These are phyloP conservation scores for Macrolepiota fuliginosa DNA, from an alignment of 768 basidiomycete species.

Conservation along the genomic window DNA sequence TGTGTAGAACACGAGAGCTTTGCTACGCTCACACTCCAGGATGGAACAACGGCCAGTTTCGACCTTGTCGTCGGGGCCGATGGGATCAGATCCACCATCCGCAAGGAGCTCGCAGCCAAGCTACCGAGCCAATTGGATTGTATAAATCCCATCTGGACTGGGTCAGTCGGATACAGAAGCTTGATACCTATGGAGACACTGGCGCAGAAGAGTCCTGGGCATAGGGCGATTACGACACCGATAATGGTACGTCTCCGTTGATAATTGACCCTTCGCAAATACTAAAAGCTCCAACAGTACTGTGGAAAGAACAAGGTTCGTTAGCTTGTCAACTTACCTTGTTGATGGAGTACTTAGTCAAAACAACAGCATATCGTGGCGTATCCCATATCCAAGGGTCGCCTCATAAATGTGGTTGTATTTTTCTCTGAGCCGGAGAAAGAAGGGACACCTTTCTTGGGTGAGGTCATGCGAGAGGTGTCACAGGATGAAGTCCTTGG, in stretches of 20 bases:
- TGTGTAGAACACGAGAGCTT: conserved; percentile 28
- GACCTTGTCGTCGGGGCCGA: conserved; percentile 46
- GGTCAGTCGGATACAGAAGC: conserved; percentile 36
- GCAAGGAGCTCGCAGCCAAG: conserved; percentile 20
- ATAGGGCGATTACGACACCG: conserved; percentile 16
- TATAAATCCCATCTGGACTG: conserved; percentile 36
- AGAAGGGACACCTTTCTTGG: conserved; percentile 28
- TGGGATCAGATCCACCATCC: conserved; percentile 32
- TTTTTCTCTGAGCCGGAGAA: conserved; percentile 25
- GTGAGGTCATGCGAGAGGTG: conserved; percentile 26
- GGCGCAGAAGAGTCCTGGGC: conserved; percentile 21
- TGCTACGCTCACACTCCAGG: conserved; percentile 36
- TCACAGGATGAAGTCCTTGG: conserved; percentile 29
- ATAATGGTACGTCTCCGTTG: conserved; percentile 19
- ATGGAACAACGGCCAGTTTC: conserved; percentile 43
- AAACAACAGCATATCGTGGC: conserved; percentile 32
- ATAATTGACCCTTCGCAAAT: background rate
- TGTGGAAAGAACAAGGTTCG: conserved; percentile 27
- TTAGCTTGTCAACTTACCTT: conserved; percentile 2
- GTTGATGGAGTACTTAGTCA: conserved; percentile 11
- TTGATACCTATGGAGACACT: conserved; percentile 32
- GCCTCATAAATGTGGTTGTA: conserved; percentile 34
- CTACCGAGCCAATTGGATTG: conserved; percentile 13
- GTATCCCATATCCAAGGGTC: conserved; percentile 37
- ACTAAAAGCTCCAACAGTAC: conserved; percentile 20